phyloP scores from a whole-genome alignment of 2,329 filamentous ascomycete species.

The Fusarium multiceps region DNA sequence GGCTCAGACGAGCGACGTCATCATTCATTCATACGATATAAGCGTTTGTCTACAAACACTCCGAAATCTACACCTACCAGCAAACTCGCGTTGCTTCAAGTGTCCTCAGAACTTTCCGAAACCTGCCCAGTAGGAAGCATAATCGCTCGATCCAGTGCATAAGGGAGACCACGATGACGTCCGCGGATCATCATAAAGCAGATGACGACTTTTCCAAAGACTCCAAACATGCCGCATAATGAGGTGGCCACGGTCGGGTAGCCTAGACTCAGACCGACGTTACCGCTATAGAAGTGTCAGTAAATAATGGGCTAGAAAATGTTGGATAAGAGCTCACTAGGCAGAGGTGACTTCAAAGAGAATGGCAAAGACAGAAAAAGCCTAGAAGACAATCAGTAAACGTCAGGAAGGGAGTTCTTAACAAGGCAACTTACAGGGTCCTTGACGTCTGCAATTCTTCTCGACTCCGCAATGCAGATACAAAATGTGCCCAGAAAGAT shows the following conservation, averaged over 20 bases:
- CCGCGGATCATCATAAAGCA: slow-evolving; percentile 53
- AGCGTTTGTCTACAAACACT: no score
- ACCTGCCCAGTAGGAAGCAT: slow-evolving; percentile 34
- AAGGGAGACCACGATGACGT: slow-evolving; percentile 49
- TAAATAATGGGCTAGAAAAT: no score
- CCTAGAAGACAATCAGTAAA: no score
- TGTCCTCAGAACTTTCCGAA: neutral
- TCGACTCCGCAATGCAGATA: slow-evolving; percentile 47
- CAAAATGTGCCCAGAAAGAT: slow-evolving; percentile 53
- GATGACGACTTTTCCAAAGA: slow-evolving; percentile 50
- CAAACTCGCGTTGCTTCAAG: accelerated
- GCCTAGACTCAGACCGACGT: slow-evolving; percentile 51
- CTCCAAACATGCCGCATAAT: slow-evolving; percentile 45
- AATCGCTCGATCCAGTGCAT: slow-evolving; percentile 49
- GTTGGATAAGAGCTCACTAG: no score
- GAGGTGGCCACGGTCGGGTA: slow-evolving; percentile 45
- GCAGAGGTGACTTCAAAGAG: slow-evolving; percentile 50
- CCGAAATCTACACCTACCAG: no score
- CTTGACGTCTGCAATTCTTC: slow-evolving; percentile 31
- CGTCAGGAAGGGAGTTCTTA: no score
- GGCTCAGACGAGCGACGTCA: no score
- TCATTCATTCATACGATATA: no score
- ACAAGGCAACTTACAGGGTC: slow-evolving; percentile 44
- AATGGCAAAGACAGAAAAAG: slow-evolving; percentile 47
- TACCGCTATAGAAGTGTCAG: slow-evolving; percentile 37